Evolutionary conservation across 352 stramenopile species (phyloP).

Genomic region (Lagenidium giganteum): DNA sequence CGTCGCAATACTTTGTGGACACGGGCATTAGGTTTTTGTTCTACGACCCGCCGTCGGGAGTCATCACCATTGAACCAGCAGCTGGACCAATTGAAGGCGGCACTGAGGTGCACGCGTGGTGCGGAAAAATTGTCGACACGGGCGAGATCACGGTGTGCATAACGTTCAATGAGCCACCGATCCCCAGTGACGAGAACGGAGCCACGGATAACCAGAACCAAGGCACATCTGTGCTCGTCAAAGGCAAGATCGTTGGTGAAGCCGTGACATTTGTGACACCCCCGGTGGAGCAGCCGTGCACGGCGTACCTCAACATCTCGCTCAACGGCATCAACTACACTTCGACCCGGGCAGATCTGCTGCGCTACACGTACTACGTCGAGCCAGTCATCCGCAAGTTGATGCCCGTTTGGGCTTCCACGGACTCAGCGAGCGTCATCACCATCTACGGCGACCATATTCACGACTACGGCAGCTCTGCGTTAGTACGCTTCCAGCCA

Average conservation of each 20-base stretch:
- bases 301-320: conserved; percentile 54
- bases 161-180: conserved; percentile 7
- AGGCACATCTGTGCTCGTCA: conserved; percentile 10
- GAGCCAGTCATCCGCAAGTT: conserved; percentile 48
- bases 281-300: conserved; percentile 25
- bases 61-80: conserved; percentile 53
- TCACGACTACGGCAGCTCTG: conserved; percentile 37
- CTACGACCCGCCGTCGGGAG: conserved; percentile 59
- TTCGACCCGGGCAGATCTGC: conserved; percentile 28
- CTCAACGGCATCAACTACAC: conserved; percentile 80
- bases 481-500: conserved; percentile 37
- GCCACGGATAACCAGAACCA: not conserved
- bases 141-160: conserved; percentile 57
- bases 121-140: conserved; percentile 62
- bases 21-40: conserved; percentile 60
- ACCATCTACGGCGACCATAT: conserved; percentile 47
- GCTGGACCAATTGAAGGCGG: conserved; percentile 48
- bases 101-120: conserved; percentile 46
- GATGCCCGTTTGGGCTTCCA: conserved; percentile 35
- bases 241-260: conserved; percentile 55
- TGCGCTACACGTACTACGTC: conserved; percentile 58
- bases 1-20: conserved; percentile 29
- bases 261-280: conserved; percentile 48
- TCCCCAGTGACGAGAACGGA: conserved; percentile 3
- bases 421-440: conserved; percentile 25